phyloP scores from a whole-genome alignment of 371 early-diverging fungal genomes.

The Syncephalis fuscata region DNA sequence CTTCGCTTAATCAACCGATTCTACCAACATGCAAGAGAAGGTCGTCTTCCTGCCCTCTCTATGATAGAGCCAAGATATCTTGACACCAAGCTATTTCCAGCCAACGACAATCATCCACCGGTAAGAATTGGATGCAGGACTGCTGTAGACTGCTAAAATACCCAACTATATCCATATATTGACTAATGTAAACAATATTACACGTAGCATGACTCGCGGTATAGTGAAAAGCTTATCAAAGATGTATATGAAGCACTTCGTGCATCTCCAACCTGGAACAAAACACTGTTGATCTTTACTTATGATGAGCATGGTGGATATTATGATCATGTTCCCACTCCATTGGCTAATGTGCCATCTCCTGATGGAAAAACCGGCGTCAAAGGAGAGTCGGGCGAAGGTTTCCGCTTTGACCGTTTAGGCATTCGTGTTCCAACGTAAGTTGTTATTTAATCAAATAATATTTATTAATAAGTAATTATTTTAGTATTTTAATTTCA shows the following conservation, averaged over 20 bases:
- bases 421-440: slow-evolving; percentile 28
- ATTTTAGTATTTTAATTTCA: slow-evolving; percentile 14
- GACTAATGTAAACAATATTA: too few relatives aligned
- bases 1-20: slow-evolving; percentile 7
- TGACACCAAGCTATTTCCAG: slow-evolving; percentile 4
- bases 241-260: slow-evolving; percentile 6
- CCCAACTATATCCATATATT: too few relatives aligned
- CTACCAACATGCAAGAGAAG: slow-evolving; percentile 8
- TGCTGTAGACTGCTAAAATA: too few relatives aligned
- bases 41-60: too few relatives aligned
- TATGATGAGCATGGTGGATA: slow-evolving; percentile 12
- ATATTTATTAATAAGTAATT: too few relatives aligned
- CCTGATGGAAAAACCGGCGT: slow-evolving; percentile 13
- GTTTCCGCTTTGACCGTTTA: slow-evolving; percentile 13
- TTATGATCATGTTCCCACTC: slow-evolving; percentile 4
- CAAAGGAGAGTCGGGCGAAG: not conserved
- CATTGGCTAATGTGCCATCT: slow-evolving; percentile 8
- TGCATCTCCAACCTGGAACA: slow-evolving; percentile 17
- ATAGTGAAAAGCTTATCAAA: too few relatives aligned
- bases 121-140: too few relatives aligned
- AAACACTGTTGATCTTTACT: slow-evolving; percentile 15
- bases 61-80: slow-evolving; percentile 6
- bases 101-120: slow-evolving; percentile 14
- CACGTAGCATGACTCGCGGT: too few relatives aligned
- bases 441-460: too few relatives aligned